Conservation (phyloP, 768 basidiomycete genomes). For the Tylopilus rubrobrunneus region DNA sequence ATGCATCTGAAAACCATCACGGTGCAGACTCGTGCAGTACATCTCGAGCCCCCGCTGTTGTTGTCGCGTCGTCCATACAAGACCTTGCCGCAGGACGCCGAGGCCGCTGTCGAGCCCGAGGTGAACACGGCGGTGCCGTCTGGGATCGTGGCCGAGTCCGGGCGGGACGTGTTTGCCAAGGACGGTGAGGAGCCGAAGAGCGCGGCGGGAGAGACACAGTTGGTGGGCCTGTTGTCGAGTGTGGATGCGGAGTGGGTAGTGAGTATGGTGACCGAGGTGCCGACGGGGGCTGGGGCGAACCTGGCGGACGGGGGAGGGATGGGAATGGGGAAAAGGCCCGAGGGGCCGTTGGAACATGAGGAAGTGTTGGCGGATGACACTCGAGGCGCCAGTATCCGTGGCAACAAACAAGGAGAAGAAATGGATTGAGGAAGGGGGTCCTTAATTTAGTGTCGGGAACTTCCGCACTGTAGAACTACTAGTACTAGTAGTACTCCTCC, state of each 20-base stretch:
- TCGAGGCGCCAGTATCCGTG: too few species aligned
- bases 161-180: constrained; percentile 66
- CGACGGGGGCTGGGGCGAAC: neutral
- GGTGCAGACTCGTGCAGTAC: too few species aligned
- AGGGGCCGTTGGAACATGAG: too few species aligned
- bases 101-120: constrained; percentile 10
- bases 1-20: too few species aligned
- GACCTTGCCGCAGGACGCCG: constrained; percentile 31
- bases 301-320: neutral
- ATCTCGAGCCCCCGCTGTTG: neutral
- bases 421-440: too few species aligned
- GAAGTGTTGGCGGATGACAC: too few species aligned
- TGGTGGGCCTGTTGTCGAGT: neutral
- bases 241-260: constrained; percentile 30
- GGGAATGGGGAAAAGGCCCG: too few species aligned
- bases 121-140: constrained; percentile 38
- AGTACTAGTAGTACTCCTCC: too few species aligned
- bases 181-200: constrained; percentile 49
- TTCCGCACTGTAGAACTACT: too few species aligned
- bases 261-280: constrained; percentile 26
- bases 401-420: too few species aligned
- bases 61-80: neutral
- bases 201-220: neutral
- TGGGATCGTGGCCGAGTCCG: too few species aligned
- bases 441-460: too few species aligned